A percentile compares a stretch with the other conserved stretches of the same genome.
phyloP scores from a whole-genome alignment of 2,329 filamentous ascomycete genomes.

The Exophiala xenobiotica region DNA sequence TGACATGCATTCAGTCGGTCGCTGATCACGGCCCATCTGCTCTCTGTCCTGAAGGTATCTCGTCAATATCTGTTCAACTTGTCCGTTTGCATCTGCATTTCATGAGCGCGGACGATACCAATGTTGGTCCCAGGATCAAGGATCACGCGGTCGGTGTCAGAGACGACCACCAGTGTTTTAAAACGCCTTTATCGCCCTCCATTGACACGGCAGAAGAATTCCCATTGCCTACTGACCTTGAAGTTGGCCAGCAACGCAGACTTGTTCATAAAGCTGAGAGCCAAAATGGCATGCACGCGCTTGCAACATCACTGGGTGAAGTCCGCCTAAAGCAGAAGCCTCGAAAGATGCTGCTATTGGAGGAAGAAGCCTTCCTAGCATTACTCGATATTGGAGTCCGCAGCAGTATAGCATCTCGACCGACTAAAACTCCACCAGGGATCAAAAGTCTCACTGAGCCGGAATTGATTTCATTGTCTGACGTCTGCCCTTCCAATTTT shows the following conservation, averaged over 20 bases:
- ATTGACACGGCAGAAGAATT: too few species aligned
- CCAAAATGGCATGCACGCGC: not conserved
- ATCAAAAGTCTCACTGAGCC: slow-evolving; percentile 8
- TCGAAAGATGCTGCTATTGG: slow-evolving; percentile 3
- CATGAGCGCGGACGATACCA: not conserved
- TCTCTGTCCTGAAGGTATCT: slow-evolving; percentile 5
- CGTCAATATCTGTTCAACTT: not conserved
- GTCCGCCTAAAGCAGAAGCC: not conserved
- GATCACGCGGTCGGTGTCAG: not conserved
- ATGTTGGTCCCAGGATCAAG: not conserved
- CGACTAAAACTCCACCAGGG: slow-evolving; percentile 8
- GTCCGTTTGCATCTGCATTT: slow-evolving; percentile 7
- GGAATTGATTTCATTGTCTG: slow-evolving; percentile 6
- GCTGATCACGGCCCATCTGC: slow-evolving; percentile 5
- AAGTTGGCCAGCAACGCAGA: too few species aligned
- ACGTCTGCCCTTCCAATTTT: slow-evolving; percentile 17
- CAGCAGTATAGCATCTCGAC: slow-evolving; percentile 14
- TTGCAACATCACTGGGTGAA: not conserved
- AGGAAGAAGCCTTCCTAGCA: slow-evolving; percentile 8
- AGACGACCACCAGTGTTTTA: not conserved
- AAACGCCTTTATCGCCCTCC: not conserved
- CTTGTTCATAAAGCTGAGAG: not conserved
- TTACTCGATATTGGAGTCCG: slow-evolving; percentile 21
- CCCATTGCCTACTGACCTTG: too few species aligned
- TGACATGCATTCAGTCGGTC: slow-evolving; percentile 10